A percentile compares a stretch with the other conserved stretches of the same genome.
These are phyloP conservation scores for Aspergillus oerlinghausenensis DNA, from an alignment of 2,329 filamentous ascomycete genomes.

Conservation along the genomic window DNA sequence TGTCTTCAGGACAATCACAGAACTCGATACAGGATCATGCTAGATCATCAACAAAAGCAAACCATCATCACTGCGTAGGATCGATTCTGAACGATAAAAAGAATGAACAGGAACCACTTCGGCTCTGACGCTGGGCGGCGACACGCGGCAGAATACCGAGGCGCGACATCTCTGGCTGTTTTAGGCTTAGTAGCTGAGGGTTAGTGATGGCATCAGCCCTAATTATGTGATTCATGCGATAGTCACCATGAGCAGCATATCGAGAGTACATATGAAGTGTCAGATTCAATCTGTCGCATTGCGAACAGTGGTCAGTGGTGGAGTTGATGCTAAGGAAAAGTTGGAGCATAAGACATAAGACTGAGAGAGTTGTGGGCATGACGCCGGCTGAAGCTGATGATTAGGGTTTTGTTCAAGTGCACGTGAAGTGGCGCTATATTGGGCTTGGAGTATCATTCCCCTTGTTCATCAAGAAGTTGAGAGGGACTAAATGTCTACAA, in stretches of 20 bases:
- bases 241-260: background rate
- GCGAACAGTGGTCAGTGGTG: background rate
- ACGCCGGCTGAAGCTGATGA: no score
- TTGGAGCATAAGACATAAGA: no score
- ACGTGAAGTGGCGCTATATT: background rate
- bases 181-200: slow-evolving; percentile 6
- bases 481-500: no score
- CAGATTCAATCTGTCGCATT: background rate
- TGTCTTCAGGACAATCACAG: background rate
- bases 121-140: slow-evolving; percentile 21
- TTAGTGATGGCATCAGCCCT: background rate
- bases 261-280: background rate
- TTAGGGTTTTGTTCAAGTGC: background rate
- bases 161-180: slow-evolving; percentile 20
- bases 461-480: no score
- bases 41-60: background rate
- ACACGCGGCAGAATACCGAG: slow-evolving; percentile 27
- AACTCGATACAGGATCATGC: background rate
- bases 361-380: no score
- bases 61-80: background rate
- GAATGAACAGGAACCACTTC: slow-evolving; percentile 12
- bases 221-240: background rate
- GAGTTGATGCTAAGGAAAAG: no score
- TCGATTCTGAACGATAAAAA: slow-evolving; percentile 3
- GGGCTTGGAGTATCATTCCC: no score